A percentile compares a stretch with the other conserved stretches of the same genome.
Conservation (phyloP, 1,284 basidiomycete species). For the Afroboletus lepidellus region DNA sequence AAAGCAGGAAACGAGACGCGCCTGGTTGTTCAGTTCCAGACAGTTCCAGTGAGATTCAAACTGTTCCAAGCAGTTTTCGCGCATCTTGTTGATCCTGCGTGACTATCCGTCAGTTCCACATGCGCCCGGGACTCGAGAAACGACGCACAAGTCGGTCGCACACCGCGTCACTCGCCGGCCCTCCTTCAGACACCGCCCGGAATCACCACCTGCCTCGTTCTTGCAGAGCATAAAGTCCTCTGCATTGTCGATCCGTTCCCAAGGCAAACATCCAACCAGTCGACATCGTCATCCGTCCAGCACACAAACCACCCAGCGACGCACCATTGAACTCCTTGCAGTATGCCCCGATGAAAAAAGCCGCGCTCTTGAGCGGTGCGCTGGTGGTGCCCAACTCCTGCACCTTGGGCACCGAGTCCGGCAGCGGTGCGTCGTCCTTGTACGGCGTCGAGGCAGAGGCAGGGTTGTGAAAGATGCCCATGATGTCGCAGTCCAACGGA, state of each 20-base stretch:
- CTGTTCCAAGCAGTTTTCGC: conserved; percentile 86
- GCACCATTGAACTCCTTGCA: conserved; percentile 97
- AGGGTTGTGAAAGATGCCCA: conserved; percentile 52
- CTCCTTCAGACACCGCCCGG: conserved; percentile 93
- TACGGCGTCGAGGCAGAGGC: conserved; percentile 47
- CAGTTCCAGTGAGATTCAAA: conserved; percentile 96
- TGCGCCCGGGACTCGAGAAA: too few relatives aligned
- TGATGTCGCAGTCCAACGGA: conserved; percentile 36
- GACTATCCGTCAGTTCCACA: neutral
- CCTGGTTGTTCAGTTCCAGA: conserved; percentile 95
- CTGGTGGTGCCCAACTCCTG: conserved; percentile 90
- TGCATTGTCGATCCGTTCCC: conserved; percentile 35
- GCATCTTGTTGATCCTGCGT: conserved; percentile 87
- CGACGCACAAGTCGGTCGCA: conserved; percentile 86
- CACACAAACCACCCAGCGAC: conserved; percentile 28
- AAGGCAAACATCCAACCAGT: neutral
- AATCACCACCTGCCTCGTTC: conserved; percentile 78
- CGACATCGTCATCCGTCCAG: conserved; percentile 2
- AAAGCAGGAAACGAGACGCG: conserved; percentile 30
- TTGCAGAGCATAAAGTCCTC: conserved; percentile 99
- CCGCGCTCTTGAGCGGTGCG: conserved; percentile 93
- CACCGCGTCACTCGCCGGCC: conserved; percentile 96
- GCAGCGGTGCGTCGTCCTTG: conserved; percentile 73
- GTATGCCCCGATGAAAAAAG: conserved; percentile 95
- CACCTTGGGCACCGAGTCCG: conserved; percentile 76